A percentile compares a stretch with the other conserved stretches of the same genome.
Conservation (phyloP, 129 eudicot genomes). For the Rutidosis leptorrhynchoides region DNA sequence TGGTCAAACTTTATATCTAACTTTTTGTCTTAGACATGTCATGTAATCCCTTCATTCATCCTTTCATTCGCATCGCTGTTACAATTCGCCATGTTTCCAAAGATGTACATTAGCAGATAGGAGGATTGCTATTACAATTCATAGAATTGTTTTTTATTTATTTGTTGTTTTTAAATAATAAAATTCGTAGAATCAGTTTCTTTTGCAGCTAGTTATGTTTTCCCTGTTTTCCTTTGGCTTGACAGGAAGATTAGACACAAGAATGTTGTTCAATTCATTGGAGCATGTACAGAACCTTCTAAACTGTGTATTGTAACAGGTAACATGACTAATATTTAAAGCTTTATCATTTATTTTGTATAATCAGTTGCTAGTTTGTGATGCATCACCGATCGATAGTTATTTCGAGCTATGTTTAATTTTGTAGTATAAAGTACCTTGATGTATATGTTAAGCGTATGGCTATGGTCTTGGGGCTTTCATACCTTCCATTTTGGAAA, state of each 20-base stretch:
- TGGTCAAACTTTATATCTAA: not conserved
- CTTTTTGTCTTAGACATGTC: not conserved
- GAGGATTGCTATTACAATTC: not conserved
- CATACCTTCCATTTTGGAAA: constrained; percentile 15
- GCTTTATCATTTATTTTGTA: constrained; percentile 7
- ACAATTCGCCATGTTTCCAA: not conserved
- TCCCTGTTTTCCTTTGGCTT: not conserved
- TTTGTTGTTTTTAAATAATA: too few relatives aligned
- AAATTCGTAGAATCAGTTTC: too few relatives aligned
- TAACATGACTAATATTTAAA: constrained; percentile 24
- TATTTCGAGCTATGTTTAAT: constrained; percentile 1
- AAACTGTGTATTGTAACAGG: constrained; percentile 74
- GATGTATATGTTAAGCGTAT: constrained; percentile 11
- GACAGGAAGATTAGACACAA: constrained; percentile 71
- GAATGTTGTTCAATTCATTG: constrained; percentile 78
- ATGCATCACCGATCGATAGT: not conserved
- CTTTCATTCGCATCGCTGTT: not conserved
- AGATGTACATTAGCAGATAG: not conserved
- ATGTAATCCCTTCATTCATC: constrained; percentile 1
- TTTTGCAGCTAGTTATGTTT: constrained; percentile 15
- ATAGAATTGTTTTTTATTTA: not conserved
- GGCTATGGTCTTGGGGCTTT: constrained; percentile 7
- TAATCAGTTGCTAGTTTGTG: not conserved
- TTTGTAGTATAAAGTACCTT: not conserved
- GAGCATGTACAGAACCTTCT: constrained; percentile 74